Evolutionary conservation across 1,284 basidiomycete genomes (phyloP), one percentile per base, ranked within the genome.

Genomic region (Sparassis latifolia): DNA sequence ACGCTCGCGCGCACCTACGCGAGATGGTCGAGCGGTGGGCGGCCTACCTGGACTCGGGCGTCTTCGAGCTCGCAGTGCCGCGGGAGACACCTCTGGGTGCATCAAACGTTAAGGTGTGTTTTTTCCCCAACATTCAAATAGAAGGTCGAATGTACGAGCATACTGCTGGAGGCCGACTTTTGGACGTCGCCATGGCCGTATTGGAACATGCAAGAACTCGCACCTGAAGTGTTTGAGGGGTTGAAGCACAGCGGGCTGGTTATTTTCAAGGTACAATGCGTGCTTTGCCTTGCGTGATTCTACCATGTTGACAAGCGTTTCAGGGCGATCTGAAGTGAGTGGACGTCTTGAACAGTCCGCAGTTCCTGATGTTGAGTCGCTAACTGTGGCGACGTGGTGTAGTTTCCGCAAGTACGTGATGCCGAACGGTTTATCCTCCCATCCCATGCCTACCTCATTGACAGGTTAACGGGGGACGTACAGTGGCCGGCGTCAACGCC

Each of bases 171-270:
- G 62, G 62, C 61, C 3, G 76, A 84, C 56, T 95, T 94, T 66
- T 97, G 94, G 94, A 94, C 90, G 0, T 78, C 78, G 9, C 86
- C 89, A 2, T 81, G 78, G 65, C 83, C 90, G 6, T 97, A 91
- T 64, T 92, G 89, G 80, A 78, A 91, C 59, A 79, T 96, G 77
- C 72, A 80, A 42, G 68, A 67, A 5, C 70, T 73, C 20, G 86
- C 84, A 2, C 79, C 80, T 0, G 71, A 70, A 28, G 68, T 96
- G 6, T 80, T 84, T 62, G 60, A 69, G 2, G 72, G 76, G 49
- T 67, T 99, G 47, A 71, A 75, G 48, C 72, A 72, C 39, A 87
- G 89, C 53, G 79, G 78, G 9, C 72, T 99, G 10, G 94, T 97
- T 4, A 80, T 99, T 52, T 97, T 98, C 76, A 99, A 98, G 76